Evolutionary conservation across 257 asterid genomes (phyloP).

Genomic region (Linderniella brevidens): DNA sequence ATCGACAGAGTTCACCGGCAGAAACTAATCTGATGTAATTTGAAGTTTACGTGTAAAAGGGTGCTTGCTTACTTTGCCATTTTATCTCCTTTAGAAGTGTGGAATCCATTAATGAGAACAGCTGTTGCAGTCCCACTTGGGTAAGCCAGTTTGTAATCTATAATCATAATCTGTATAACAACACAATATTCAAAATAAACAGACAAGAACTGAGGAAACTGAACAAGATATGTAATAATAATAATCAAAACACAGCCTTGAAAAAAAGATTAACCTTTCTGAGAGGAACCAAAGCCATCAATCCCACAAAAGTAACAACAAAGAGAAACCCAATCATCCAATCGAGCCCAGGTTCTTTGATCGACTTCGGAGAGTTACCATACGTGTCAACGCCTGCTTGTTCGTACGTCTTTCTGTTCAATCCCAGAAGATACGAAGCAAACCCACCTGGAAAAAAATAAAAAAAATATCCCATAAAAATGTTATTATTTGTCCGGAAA

Average conservation of each 20-base stretch:
- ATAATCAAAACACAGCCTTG: not conserved
- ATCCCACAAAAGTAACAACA: conserved; percentile 45
- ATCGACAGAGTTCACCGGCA: not conserved
- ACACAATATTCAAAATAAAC: not conserved
- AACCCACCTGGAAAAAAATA: conserved; percentile 33
- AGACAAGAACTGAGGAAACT: not conserved
- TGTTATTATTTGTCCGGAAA: no score
- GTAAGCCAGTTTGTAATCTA: conserved; percentile 39
- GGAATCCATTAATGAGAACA: conserved; percentile 66
- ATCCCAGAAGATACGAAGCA: conserved; percentile 47
- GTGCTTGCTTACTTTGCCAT: conserved; percentile 31
- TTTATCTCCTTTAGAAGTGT: conserved; percentile 41
- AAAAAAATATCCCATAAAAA: no score
- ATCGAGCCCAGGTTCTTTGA: conserved; percentile 38
- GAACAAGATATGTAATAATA: not conserved
- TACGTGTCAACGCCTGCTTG: conserved; percentile 42
- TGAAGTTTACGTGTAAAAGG: no score
- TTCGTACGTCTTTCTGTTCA: conserved; percentile 39
- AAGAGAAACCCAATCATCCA: conserved; percentile 73
- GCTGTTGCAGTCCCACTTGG: conserved; percentile 75
- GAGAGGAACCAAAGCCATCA: conserved; percentile 55
- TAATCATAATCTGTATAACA: conserved; percentile 32
- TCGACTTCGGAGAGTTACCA: conserved; percentile 39
- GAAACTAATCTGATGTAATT: not conserved
- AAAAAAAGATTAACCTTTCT: conserved; percentile 52